A percentile compares a stretch with the other conserved stretches of the same genome.
These are phyloP conservation scores for Candida caryicola DNA, from an alignment of 805 yeast species.

Conservation along the genomic window DNA sequence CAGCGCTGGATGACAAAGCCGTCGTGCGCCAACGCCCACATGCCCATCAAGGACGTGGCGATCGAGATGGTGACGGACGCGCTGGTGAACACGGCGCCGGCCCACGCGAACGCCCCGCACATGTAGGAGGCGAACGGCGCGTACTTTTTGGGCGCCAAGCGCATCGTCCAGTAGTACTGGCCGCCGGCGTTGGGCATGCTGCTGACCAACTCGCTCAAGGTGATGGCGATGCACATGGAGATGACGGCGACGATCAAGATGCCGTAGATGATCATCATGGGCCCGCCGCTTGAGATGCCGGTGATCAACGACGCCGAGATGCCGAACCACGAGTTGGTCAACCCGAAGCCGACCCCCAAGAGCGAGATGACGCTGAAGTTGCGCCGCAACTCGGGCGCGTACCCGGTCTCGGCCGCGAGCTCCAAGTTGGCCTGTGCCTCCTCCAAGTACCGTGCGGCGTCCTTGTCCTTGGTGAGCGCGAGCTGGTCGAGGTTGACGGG, in stretches of 20 bases:
- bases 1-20: slow-evolving; percentile 43
- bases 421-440: slow-evolving; percentile 24
- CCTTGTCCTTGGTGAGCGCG: slow-evolving; percentile 4
- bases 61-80: slow-evolving; percentile 58
- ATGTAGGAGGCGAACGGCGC: slow-evolving; percentile 51
- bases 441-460: slow-evolving; percentile 10
- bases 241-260: slow-evolving; percentile 49
- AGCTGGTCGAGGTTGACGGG: slow-evolving; percentile 4
- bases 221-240: slow-evolving; percentile 46
- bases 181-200: slow-evolving; percentile 60
- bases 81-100: slow-evolving; percentile 59
- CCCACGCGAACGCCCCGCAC: slow-evolving; percentile 64
- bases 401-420: slow-evolving; percentile 29
- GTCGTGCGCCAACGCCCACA: slow-evolving; percentile 41
- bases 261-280: slow-evolving; percentile 55
- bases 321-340: slow-evolving; percentile 63
- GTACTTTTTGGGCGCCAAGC: slow-evolving; percentile 48
- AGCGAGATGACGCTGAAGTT: slow-evolving; percentile 45
- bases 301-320: slow-evolving; percentile 54
- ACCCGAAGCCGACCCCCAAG: slow-evolving; percentile 57
- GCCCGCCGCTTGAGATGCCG: slow-evolving; percentile 58
- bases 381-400: slow-evolving; percentile 22
- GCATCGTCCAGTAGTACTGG: slow-evolving; percentile 57
- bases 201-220: slow-evolving; percentile 52
- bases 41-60: slow-evolving; percentile 51